Base-by-base conservation (phyloP, 2,329 filamentous ascomycete genomes). In the Colletotrichum navitas region DNA sequence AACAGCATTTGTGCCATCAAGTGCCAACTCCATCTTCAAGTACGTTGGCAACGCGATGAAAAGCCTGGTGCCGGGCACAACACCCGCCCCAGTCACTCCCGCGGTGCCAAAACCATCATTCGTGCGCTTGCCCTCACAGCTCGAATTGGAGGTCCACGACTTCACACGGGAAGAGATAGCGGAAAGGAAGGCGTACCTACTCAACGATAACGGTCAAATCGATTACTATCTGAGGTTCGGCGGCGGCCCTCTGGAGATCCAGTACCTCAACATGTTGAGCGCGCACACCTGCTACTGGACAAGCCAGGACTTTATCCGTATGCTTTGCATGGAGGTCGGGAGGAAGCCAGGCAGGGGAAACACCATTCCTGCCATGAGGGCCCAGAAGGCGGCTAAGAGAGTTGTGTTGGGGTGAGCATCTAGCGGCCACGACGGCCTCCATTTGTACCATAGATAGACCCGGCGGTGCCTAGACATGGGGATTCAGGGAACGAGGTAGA, bases 121-220 rank as follows among this genome's bases (percentile, higher is more conserved):
- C 1, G 74, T 81, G 59, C 86, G 88, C 51, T 83, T 90, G 47
- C 88, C 87, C 0, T 91, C 87, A 21, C 90, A 90, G 76, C 84
- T 98, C n/a, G 96, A 99, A 80, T 87, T 99, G 63, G 95, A 98
- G 78, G 95, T 95, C 0, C 96, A 98, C 78, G 93, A 99, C 80
- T 99, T 99, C 79, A 93, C 93, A 0, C 89, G 94, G 3, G 95
- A 98, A 80, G 95, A 98, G 77, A 89, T 97, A 64, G 95, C 95
- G 0, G 96, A 98, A 83, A 94, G 92, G 79, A 92, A 95, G 76
- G 94, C 95, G 74, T 92, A 91, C 73, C 81, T 97, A 10, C 88
- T 99, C 5, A 99, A 99, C 76, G 96, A 99, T 77, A 98, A 98
- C 75, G 95, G 95, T 0, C 96, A 99, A 81, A 91, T 99, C 51